Percentiles rank a stretch among this genome's conserved stretches.
Conservation (phyloP, 768 basidiomycete species). For the Coprinellus micaceus region DNA sequence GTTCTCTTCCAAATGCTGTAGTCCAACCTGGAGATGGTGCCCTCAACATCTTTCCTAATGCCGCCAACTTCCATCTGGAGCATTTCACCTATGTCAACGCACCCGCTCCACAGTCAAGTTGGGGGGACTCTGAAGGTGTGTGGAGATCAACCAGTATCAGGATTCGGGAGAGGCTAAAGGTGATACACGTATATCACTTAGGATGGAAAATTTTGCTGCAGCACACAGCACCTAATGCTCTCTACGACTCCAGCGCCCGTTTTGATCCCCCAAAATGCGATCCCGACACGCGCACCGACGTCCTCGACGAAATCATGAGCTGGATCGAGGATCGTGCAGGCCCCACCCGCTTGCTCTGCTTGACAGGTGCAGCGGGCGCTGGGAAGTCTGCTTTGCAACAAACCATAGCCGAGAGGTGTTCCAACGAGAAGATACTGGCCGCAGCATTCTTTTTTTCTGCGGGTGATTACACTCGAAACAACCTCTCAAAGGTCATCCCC, state of each 20-base stretch:
- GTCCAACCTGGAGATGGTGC: no score
- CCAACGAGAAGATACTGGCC: constrained; percentile 2
- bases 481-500: constrained; percentile 3
- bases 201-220: neutral
- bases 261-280: constrained; percentile 9
- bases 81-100: neutral
- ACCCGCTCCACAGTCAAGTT: neutral
- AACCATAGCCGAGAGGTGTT: constrained; percentile 8
- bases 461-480: neutral
- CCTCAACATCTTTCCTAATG: neutral
- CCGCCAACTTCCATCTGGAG: neutral
- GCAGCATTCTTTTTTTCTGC: constrained; percentile 11
- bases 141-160: no score
- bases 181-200: neutral
- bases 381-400: constrained; percentile 6
- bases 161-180: no score
- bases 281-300: constrained; percentile 3
- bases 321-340: neutral
- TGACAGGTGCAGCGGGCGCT: constrained; percentile 1
- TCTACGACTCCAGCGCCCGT: constrained; percentile 6
- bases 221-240: neutral
- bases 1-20: no score
- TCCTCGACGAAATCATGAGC: neutral
- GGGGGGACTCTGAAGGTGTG: no score
- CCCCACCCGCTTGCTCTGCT: neutral